Conservation (phyloP, 306 rosid genomes). For the Myrica gale region DNA sequence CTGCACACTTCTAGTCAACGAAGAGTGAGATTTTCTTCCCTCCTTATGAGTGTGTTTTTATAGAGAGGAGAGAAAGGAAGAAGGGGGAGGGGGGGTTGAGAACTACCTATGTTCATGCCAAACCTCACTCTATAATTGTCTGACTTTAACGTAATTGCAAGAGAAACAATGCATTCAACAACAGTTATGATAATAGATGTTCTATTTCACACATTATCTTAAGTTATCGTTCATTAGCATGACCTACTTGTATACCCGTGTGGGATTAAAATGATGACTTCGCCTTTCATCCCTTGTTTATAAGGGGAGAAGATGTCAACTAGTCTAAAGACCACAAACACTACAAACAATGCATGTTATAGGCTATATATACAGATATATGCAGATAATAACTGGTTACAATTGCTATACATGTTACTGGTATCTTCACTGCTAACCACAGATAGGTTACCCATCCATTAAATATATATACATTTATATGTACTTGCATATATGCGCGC, state of each 20-base stretch:
- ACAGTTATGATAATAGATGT: too few species aligned
- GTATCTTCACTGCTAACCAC: too few species aligned
- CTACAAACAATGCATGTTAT: neutral
- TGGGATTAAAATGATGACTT: neutral
- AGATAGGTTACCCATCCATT: too few species aligned
- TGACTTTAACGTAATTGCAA: neutral
- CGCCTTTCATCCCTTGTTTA: neutral
- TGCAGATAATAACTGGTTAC: too few species aligned
- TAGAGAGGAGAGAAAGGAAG: too few species aligned
- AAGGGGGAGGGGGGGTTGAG: neutral
- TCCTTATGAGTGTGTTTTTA: neutral
- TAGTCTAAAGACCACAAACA: constrained; percentile 2
- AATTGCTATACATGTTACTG: too few species aligned
- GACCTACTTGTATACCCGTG: too few species aligned
- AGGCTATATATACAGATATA: neutral
- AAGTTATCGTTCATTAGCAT: neutral
- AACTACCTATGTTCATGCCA: neutral
- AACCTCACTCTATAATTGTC: neutral
- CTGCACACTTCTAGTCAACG: neutral
- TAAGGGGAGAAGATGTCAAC: neutral
- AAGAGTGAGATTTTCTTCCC: too few species aligned
- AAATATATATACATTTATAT: too few species aligned
- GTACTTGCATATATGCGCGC: too few species aligned
- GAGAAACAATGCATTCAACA: neutral
- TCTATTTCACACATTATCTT: too few species aligned